Base-by-base conservation (phyloP, 805 yeast genomes). In the Spathaspora gorwiae region DNA sequence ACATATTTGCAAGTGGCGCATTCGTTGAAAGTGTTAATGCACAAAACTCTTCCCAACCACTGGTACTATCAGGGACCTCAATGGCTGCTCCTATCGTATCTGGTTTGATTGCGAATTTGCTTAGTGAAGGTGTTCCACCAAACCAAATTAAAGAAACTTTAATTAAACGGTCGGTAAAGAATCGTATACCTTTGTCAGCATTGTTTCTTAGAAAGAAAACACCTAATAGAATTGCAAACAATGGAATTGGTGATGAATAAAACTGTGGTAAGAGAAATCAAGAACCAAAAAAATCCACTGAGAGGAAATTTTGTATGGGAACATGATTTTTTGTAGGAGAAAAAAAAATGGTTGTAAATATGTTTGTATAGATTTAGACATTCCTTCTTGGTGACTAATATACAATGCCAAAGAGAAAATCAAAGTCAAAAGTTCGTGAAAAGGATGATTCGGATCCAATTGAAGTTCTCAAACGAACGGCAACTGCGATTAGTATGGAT, bases 1-100 rank as follows among this genome's bases (percentile, higher is more conserved):
- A 88, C 57, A 72, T 88, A 1, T 84, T 87, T 64, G 89, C 97
- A 0, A 79, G 92, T 40, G 98, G 98, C 0, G 83, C 82, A 0
- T 67, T 69, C 12, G 83, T 89, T 2, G 66, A 71, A 26, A 83
- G 90, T 44, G 47, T 45, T 29, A 42, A 40, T 37, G 47, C 44
- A 33, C 32, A 35, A 13, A 40, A 41, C 26, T 15, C 29, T 15
- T 42, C 39, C 9, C 49, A 51, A 3, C 66, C 76, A 7, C 61
- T 61, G 32, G 39, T 54, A 2, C 66, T 81, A 54, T 79, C 89
- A 2, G 95, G 95, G 0, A 87, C 94, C 0, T 87, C 94, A 3
- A 86, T 86, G 94, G 81, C 92, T 2, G 66, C 90, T 2, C 95
- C 95, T 0, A 71, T 77, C 6, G 82, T 84, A n/a, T 70, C 87